phyloP scores from a whole-genome alignment of 352 stramenopile species.

The Phytopythium kandeliae region DNA sequence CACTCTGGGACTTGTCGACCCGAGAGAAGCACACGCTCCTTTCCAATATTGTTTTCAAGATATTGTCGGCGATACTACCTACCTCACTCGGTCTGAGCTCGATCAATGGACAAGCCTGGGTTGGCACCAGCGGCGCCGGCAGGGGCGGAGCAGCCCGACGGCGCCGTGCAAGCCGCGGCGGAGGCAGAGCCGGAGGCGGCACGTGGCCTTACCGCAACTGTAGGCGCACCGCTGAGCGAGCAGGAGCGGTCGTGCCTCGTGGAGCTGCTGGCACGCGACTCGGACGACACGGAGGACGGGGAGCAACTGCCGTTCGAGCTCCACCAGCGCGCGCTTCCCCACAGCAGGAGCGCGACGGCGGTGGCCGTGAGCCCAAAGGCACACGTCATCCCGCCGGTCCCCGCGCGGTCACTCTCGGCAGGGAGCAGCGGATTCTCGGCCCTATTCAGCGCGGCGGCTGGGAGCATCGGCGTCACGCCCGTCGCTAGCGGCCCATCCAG shows the following conservation, averaged over 20 bases:
- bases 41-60: no score
- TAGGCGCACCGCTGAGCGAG: not conserved
- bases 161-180: not conserved
- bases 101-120: slow-evolving; percentile 1
- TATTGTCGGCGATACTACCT: no score
- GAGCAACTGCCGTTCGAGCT: not conserved
- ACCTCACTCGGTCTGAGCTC: no score
- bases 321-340: not conserved
- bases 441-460: slow-evolving; percentile 4
- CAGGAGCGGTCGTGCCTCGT: slow-evolving; percentile 1
- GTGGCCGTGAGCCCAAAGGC: not conserved
- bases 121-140: not conserved
- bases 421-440: slow-evolving; percentile 5
- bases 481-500: not conserved
- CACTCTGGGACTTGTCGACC: no score
- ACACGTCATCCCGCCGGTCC: not conserved
- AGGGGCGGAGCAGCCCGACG: not conserved
- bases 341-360: not conserved
- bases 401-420: not conserved
- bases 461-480: not conserved
- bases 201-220: no score
- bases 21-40: no score
- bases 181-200: no score
- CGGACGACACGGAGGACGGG: not conserved
- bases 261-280: not conserved